Conservation (phyloP, 257 asterid genomes). For the Solanum gandarillasii region DNA sequence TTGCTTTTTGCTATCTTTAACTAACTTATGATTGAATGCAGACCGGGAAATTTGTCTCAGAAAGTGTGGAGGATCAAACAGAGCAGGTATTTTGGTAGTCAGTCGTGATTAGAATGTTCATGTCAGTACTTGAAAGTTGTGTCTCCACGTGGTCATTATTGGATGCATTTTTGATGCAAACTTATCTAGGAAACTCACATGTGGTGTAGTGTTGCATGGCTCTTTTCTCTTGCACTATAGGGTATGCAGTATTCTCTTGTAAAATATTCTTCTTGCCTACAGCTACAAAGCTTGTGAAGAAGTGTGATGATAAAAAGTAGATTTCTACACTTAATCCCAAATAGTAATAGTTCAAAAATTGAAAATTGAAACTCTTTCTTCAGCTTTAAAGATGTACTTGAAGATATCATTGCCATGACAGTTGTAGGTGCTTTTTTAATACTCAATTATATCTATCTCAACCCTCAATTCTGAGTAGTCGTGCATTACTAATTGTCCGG, state of each 20-base stretch:
- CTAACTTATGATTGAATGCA: slow-evolving; percentile 23
- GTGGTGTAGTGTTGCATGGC: neutral
- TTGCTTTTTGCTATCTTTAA: neutral
- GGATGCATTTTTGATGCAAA: neutral
- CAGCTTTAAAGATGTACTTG: neutral
- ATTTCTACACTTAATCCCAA: neutral
- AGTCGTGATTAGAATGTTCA: neutral
- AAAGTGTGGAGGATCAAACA: slow-evolving; percentile 86
- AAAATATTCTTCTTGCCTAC: neutral
- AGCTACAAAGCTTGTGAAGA: neutral
- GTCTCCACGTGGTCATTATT: neutral
- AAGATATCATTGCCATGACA: neutral
- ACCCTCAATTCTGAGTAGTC: neutral
- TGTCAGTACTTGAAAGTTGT: neutral
- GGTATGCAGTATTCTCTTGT: neutral
- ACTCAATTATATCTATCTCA: neutral
- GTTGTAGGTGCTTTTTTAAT: neutral
- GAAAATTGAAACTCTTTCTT: neutral
- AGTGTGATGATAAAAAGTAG: neutral
- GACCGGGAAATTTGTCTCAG: slow-evolving; percentile 91
- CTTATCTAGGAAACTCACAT: neutral
- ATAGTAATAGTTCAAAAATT: neutral
- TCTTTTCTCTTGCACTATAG: neutral
- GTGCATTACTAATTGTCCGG: neutral
- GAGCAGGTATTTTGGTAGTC: slow-evolving; percentile 59